Percentiles rank a stretch among this genome's conserved stretches.
Conservation (phyloP, 1,139 yeast species). For the Saccharomycopsis crataegensis region DNA sequence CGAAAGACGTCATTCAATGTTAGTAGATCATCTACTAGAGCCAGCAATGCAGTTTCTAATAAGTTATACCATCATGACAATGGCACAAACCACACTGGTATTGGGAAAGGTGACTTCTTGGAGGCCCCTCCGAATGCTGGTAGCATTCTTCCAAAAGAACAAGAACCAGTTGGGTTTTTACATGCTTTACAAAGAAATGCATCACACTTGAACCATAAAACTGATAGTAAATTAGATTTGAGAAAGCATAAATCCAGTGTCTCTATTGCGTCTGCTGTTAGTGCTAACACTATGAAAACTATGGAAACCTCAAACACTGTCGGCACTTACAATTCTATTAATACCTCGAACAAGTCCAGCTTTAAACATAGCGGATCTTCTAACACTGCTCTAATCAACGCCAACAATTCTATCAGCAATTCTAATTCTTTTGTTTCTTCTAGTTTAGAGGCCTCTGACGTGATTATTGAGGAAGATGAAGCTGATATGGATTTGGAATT, state of each 20-base stretch:
- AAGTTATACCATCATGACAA: conserved; percentile 8
- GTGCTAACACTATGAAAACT: conserved; percentile 15
- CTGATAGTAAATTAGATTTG: conserved; percentile 3
- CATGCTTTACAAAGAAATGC: conserved; percentile 18
- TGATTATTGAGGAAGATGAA: conserved; percentile 28
- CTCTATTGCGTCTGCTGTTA: conserved; percentile 15
- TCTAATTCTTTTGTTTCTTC: conserved; percentile 4
- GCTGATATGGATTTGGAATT: conserved; percentile 53
- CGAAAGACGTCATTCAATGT: conserved; percentile 18
- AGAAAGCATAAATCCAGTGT: conserved; percentile 14
- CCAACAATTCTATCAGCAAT: not conserved
- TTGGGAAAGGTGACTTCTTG: not conserved
- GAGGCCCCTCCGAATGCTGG: not conserved
- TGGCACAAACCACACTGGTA: not conserved
- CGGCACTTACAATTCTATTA: conserved; percentile 12
- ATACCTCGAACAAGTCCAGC: conserved; percentile 5
- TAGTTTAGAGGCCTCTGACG: conserved; percentile 11
- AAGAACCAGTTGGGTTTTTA: conserved; percentile 18
- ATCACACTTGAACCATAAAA: not conserved
- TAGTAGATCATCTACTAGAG: conserved; percentile 10
- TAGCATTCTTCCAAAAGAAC: conserved; percentile 2
- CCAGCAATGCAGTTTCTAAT: conserved; percentile 2
- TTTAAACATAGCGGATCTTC: not conserved
- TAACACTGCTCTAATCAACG: not conserved
- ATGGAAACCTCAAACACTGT: conserved; percentile 14